Base-by-base conservation (phyloP, 1,284 basidiomycete genomes). In the Neonothopanus nambi region DNA sequence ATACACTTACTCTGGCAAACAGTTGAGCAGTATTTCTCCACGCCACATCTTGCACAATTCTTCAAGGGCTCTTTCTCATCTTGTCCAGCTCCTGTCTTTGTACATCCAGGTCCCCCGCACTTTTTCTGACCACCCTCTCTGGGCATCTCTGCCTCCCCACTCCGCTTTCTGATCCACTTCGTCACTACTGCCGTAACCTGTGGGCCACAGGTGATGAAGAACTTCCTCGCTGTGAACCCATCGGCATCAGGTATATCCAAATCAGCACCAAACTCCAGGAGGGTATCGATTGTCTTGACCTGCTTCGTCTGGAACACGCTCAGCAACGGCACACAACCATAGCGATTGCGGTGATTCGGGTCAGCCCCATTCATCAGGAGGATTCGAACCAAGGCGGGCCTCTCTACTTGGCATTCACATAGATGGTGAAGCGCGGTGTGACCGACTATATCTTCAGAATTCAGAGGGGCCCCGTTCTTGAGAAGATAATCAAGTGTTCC, bases 241-340 rank as follows among this genome's bases (percentile, higher is more conserved):
- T 83, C 79, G 7, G 71, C 79, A 44, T 83, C 80, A 9, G 65
- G 28, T 8, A 82, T 65, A 46, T 76, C 71, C 39, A 81, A 38
- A 52, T 76, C 69, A 11, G 80, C 79, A 6, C 72, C 75, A 51
- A 69, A 70, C 58, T 80, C 77, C 71, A 84, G 70, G 49, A 84
- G 62, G 13, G 79, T 50, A 21, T 82, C 73, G 30, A 81, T 64
- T 6, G 67, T 62, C 0, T 55, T 54, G 13, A 71, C 56, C 18
- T 72, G 59, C 23, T 70, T 70, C 2, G 65, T 62, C 59, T 71
- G 68, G 44, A 78, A 70, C 1, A 73, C 65, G 5, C 66, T 65
- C 23, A 69, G 62, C 12, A 82, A 54, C 0, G 80, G 67, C 0
- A 76, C 70, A 50, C 72, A 71, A 4, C 81, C 79, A 48, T 76